These are phyloP conservation scores for Phaeolepiota aurea DNA, from an alignment of 768 basidiomycete genomes.

Conservation along the genomic window DNA sequence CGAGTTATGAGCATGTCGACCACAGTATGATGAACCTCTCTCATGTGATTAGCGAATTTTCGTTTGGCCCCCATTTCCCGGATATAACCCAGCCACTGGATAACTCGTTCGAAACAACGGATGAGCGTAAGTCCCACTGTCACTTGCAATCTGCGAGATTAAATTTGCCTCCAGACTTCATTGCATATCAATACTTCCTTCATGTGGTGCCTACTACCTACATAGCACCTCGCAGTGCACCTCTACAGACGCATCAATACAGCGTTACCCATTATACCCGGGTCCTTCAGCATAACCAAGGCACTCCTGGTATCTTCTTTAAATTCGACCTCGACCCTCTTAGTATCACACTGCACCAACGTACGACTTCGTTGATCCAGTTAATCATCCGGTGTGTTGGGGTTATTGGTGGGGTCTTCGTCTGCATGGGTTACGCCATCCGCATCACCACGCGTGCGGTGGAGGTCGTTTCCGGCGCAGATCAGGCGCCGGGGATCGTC, in stretches of 20 bases:
- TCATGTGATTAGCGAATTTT: conserved; percentile 94
- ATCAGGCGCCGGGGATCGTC: conserved; percentile 41
- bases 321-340: conserved; percentile 96
- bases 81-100: conserved; percentile 93
- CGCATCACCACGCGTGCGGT: conserved; percentile 57
- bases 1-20: conserved; percentile 79
- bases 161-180: conserved; percentile 48
- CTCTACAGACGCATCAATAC: conserved; percentile 78
- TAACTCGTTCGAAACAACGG: conserved; percentile 71
- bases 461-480: conserved; percentile 52
- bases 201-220: conserved; percentile 96
- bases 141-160: conserved; percentile 3
- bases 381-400: conserved; percentile 82
- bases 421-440: conserved; percentile 74
- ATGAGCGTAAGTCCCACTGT: conserved; percentile 45
- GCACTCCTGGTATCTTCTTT: conserved; percentile 95
- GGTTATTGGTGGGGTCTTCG: conserved; percentile 90
- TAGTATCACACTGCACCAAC: conserved; percentile 76
- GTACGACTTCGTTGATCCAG: conserved; percentile 76
- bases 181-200: conserved; percentile 91
- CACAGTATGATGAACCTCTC: conserved; percentile 91
- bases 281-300: conserved; percentile 61
- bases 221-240: conserved; percentile 58
- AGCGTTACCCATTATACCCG: conserved; percentile 91
- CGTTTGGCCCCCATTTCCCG: conserved; percentile 94